Evolutionary conservation across 2,329 filamentous ascomycete species (phyloP).

Genomic region (Malbranchea zuffiana): DNA sequence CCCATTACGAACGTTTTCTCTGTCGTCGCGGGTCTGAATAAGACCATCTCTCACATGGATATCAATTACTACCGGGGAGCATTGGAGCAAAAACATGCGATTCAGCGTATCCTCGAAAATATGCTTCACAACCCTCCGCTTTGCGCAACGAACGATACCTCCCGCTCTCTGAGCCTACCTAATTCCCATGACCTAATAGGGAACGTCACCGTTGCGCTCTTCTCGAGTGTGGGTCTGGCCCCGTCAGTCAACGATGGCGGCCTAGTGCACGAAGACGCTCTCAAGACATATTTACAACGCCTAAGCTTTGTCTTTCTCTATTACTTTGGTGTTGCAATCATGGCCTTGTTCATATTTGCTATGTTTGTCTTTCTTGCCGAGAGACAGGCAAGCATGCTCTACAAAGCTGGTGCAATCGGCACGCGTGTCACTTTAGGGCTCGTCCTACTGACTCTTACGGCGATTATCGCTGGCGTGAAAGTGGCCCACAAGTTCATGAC

Average conservation of each 20-base stretch:
- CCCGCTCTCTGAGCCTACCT: conserved; percentile 19
- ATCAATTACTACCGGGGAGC: conserved; percentile 29
- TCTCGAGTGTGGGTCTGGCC: conserved; percentile 32
- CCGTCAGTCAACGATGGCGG: conserved; percentile 24
- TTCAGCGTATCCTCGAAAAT: conserved; percentile 24
- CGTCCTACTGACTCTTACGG: conserved; percentile 21
- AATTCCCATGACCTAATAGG: conserved; percentile 27
- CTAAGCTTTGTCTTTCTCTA: conserved; percentile 33
- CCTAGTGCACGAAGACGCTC: conserved; percentile 21
- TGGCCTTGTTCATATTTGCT: conserved; percentile 29
- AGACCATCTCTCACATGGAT: conserved; percentile 32
- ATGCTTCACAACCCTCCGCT: conserved; percentile 21
- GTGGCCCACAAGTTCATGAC: conserved; percentile 32
- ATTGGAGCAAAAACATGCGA: conserved; percentile 24
- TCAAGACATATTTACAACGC: conserved; percentile 29
- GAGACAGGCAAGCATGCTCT: conserved; percentile 18
- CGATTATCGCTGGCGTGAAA: conserved; percentile 24
- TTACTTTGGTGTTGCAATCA: conserved; percentile 29
- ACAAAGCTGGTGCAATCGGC: conserved; percentile 20
- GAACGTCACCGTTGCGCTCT: conserved; percentile 32
- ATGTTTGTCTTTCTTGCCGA: conserved; percentile 24
- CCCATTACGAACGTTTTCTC: conserved; percentile 20
- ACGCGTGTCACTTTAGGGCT: conserved; percentile 24
- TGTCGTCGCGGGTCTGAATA: conserved; percentile 26
- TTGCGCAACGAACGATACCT: conserved; percentile 19